These are phyloP conservation scores for Juglanconis oblonga DNA, from an alignment of 2,329 filamentous ascomycete species.

Conservation along the genomic window DNA sequence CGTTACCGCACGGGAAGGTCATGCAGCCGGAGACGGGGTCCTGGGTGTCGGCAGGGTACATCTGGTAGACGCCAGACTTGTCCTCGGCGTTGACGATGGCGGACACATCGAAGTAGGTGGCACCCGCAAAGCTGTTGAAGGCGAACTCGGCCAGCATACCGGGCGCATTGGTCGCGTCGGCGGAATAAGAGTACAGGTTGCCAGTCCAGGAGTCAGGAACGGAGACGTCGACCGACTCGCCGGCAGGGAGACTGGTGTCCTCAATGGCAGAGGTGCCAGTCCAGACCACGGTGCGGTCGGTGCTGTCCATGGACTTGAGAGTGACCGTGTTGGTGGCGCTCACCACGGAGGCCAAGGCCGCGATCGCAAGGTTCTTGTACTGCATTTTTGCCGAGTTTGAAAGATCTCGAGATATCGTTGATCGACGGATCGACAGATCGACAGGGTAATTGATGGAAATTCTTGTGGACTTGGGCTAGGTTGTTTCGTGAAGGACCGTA, in stretches of 20 bases:
- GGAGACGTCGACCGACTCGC: slow-evolving; percentile 32
- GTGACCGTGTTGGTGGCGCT: slow-evolving; percentile 49
- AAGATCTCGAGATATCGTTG: neutral
- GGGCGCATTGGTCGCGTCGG: slow-evolving; percentile 29
- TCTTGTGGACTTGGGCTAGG: neutral
- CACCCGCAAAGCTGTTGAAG: slow-evolving; percentile 33
- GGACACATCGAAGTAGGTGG: slow-evolving; percentile 43
- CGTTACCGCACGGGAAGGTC: slow-evolving; percentile 41
- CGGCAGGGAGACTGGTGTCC: slow-evolving; percentile 37
- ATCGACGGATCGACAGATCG: neutral
- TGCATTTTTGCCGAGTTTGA: slow-evolving; percentile 46
- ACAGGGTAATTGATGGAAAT: neutral
- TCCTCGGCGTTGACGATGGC: slow-evolving; percentile 42
- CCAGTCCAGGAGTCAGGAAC: slow-evolving; percentile 28
- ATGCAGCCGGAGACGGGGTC: slow-evolving; percentile 37
- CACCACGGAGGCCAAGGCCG: slow-evolving; percentile 38
- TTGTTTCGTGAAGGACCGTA: slow-evolving; percentile 3
- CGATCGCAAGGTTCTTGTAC: slow-evolving; percentile 45
- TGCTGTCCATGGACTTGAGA: slow-evolving; percentile 56
- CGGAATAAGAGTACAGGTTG: slow-evolving; percentile 33
- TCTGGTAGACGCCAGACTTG: slow-evolving; percentile 35
- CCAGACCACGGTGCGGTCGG: slow-evolving; percentile 49
- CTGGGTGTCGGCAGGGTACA: slow-evolving; percentile 31
- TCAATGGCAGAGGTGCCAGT: slow-evolving; percentile 42
- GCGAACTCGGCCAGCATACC: slow-evolving; percentile 37